Percentiles rank a stretch among this genome's conserved stretches.
phyloP scores from a whole-genome alignment of 352 stramenopile species.

The Globisporangium cystogenes region DNA sequence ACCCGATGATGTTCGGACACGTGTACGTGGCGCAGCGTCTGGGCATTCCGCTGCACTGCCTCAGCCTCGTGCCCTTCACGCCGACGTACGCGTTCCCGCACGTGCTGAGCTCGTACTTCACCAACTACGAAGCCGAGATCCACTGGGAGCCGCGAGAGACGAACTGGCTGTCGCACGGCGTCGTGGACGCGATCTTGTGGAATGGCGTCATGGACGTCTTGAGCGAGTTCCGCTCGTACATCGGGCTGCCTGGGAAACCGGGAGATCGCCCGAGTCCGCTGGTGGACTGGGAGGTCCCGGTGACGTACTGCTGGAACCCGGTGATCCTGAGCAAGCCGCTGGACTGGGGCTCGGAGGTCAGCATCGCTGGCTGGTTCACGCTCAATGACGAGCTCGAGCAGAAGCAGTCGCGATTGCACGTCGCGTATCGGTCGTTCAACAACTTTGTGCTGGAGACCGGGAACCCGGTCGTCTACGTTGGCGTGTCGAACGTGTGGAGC shows the following conservation, averaged over 20 bases:
- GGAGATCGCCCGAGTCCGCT: conserved; percentile 25
- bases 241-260: conserved; percentile 21
- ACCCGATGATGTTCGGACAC: conserved; percentile 35
- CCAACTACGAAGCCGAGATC: conserved; percentile 13
- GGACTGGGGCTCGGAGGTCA: conserved; percentile 39
- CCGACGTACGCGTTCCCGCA: conserved; percentile 43
- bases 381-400: conserved; percentile 20
- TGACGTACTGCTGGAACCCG: conserved; percentile 42
- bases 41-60: conserved; percentile 37
- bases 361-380: conserved; percentile 26
- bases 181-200: conserved; percentile 33
- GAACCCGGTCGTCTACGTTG: conserved; percentile 32
- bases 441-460: conserved; percentile 23
- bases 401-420: conserved; percentile 22
- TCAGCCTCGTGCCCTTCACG: conserved; percentile 27
- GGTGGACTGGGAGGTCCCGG: conserved; percentile 33
- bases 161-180: conserved; percentile 36
- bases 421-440: conserved; percentile 24
- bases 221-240: conserved; percentile 30
- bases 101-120: conserved; percentile 26
- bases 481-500: conserved; percentile 4
- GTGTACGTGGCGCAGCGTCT: conserved; percentile 33
- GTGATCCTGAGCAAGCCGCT: conserved; percentile 23
- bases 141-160: conserved; percentile 20
- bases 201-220: conserved; percentile 23